A percentile compares a stretch with the other conserved stretches of the same genome.
Evolutionary conservation across 2,329 filamentous ascomycete genomes (phyloP).

Genomic region (Aspergillus novofumigatus): DNA sequence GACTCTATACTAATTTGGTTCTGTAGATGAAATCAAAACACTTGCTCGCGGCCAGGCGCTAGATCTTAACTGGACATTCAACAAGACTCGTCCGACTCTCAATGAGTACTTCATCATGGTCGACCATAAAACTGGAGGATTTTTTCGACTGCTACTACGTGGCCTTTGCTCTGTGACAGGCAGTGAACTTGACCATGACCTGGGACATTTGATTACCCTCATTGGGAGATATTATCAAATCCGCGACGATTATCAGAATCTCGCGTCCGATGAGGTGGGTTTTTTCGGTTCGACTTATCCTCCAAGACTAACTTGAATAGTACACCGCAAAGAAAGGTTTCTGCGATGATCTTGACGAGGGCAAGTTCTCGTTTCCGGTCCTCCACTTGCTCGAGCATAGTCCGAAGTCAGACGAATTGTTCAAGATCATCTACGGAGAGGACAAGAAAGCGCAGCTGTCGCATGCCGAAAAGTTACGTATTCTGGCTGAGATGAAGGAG

Average conservation of each 20-base stretch:
- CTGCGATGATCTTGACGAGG: conserved; percentile 42
- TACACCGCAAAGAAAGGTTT: conserved; percentile 40
- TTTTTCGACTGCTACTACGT: conserved; percentile 18
- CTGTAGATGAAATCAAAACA: conserved; percentile 9
- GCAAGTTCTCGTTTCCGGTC: conserved; percentile 40
- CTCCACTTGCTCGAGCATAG: neutral
- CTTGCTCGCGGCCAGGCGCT: conserved; percentile 14
- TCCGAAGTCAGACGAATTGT: neutral
- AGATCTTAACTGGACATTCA: conserved; percentile 21
- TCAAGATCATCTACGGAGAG: neutral
- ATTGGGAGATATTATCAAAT: conserved; percentile 27
- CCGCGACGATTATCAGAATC: conserved; percentile 27
- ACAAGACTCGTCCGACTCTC: conserved; percentile 13
- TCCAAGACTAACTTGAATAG: conserved; percentile 6
- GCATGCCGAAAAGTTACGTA: neutral
- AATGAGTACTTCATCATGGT: conserved; percentile 26
- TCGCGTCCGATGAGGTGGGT: conserved; percentile 17
- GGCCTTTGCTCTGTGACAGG: conserved; percentile 6
- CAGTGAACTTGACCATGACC: neutral
- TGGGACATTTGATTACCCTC: conserved; percentile 9
- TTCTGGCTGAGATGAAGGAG: neutral
- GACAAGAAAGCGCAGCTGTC: neutral
- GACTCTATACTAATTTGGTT: too few relatives aligned
- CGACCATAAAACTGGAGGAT: conserved; percentile 22
- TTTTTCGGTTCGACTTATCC: neutral